Evolutionary conservation across 2,329 filamentous ascomycete genomes (phyloP), one percentile per base, ranked within the genome.

Genomic region (Alternaria incomplexa): DNA sequence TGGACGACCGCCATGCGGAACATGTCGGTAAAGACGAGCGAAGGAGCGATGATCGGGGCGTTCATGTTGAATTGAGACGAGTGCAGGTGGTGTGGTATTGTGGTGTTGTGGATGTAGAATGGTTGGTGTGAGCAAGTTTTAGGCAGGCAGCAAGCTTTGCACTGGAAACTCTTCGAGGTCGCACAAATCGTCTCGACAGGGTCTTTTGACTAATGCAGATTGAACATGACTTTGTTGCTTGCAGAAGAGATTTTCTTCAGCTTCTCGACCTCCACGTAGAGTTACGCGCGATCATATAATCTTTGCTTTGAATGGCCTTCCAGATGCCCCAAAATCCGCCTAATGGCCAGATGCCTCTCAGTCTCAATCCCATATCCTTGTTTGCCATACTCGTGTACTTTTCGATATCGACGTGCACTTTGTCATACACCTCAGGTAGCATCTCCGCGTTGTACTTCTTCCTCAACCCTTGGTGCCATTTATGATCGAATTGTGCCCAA

Each of bases 361-460:
- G 8, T 15, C 64, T 60, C 60, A 74, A 59, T 1, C 68, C 65
- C 71, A 69, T 72, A 43, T 77, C 66, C 47, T 73, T 68, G 15
- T 72, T 69, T 13, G 58, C 68, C 63, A 71, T 67, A 15, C 68
- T 57, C 13, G 73, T 73, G 25, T 77, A 73, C 62, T 77, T 77
- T 32, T 71, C 63, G 12, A 79, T 71, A 56, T 79, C 76, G 1
- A 79, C 85, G 69, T 85, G 86, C 23, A 91, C 88, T 79, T 92
- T 92, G 68, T 92, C 88, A 64, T 88, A 91, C 2, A 91, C 88
- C 28, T 81, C 88, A 0, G 88, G 89, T 64, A 92, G 73, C 51
- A 86, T 84, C 2, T 80, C 80, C 0, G 90, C 90, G 5, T 82
- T 79, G 71, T 91, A 92, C 71, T 85, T 87, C 23, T 77, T 75